phyloP scores from a whole-genome alignment of 2,329 filamentous ascomycete genomes.

The Fusarium sp. region DNA sequence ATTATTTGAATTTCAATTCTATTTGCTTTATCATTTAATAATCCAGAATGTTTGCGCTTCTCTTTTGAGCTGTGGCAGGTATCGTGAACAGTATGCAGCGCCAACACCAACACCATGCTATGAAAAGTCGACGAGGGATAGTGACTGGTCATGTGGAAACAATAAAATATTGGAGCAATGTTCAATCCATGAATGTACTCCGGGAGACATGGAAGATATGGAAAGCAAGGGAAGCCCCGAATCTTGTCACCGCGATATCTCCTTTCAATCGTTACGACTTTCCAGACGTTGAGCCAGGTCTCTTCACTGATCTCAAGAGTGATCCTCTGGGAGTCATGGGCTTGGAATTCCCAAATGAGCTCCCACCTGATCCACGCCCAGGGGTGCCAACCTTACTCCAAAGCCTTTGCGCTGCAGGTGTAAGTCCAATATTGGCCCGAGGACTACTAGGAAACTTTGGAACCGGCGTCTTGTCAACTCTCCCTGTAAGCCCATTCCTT shows the following conservation, averaged over 20 bases:
- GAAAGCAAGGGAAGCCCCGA: neutral
- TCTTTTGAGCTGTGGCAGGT: neutral
- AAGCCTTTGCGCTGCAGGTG: slow-evolving; percentile 76
- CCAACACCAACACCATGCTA: slow-evolving; percentile 2
- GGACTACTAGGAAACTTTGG: slow-evolving; percentile 76
- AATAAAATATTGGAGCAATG: neutral
- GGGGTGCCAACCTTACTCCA: slow-evolving; percentile 68
- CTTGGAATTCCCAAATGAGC: slow-evolving; percentile 49
- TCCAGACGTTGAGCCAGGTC: slow-evolving; percentile 35
- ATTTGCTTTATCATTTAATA: neutral
- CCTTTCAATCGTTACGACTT: slow-evolving; percentile 5
- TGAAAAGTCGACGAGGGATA: neutral
- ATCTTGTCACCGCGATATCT: neutral
- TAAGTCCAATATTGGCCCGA: slow-evolving; percentile 65
- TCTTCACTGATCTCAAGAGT: slow-evolving; percentile 47
- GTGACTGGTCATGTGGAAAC: neutral
- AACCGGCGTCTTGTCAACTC: slow-evolving; percentile 66
- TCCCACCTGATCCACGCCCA: slow-evolving; percentile 44
- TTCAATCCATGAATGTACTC: neutral
- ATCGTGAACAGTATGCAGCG: neutral
- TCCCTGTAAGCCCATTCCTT: slow-evolving; percentile 67
- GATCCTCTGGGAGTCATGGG: slow-evolving; percentile 51
- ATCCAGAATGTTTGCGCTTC: neutral
- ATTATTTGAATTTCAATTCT: neutral
- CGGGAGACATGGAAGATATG: neutral